Percentiles rank a stretch among this genome's conserved stretches.
These are phyloP conservation scores for Anastatica hierochuntica DNA, from an alignment of 345 rosid genomes.

Conservation along the genomic window DNA sequence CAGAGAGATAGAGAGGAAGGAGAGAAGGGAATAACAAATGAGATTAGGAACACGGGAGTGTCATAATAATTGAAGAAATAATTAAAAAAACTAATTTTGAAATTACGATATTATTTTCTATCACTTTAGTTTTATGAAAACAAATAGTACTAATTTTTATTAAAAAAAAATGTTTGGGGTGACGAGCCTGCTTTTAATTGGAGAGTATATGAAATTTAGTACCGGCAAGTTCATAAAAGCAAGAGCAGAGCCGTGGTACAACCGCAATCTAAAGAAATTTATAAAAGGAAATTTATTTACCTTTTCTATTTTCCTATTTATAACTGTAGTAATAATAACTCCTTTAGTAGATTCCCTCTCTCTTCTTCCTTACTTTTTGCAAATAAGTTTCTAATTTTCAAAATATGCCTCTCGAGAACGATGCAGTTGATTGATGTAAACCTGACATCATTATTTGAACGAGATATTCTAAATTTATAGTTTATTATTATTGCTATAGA, in stretches of 20 bases:
- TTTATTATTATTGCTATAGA: no score
- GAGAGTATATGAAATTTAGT: constrained; percentile 19
- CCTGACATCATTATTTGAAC: constrained; percentile 14
- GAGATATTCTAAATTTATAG: constrained; percentile 2
- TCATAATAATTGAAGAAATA: constrained; percentile 33
- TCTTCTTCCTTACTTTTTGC: constrained; percentile 6
- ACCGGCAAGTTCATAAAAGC: constrained; percentile 23
- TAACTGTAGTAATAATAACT: constrained; percentile 1
- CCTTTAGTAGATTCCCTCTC: constrained; percentile 12
- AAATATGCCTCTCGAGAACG: constrained; percentile 17
- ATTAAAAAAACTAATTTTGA: not conserved
- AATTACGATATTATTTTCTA: not conserved
- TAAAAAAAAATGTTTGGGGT: no score
- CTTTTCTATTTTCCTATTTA: constrained; percentile 21
- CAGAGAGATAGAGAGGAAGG: constrained; percentile 1
- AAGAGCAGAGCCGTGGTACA: constrained; percentile 44
- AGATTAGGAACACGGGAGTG: constrained; percentile 33
- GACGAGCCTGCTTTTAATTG: constrained; percentile 20
- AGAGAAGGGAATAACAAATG: constrained; percentile 3
- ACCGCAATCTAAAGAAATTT: constrained; percentile 38
- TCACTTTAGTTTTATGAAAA: no score
- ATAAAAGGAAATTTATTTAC: constrained; percentile 24
- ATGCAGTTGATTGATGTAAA: constrained; percentile 19
- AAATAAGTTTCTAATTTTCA: not conserved
- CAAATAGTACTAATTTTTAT: not conserved